phyloP scores from a whole-genome alignment of 2,329 filamentous ascomycete genomes.

The Chaetomium olivaceum region DNA sequence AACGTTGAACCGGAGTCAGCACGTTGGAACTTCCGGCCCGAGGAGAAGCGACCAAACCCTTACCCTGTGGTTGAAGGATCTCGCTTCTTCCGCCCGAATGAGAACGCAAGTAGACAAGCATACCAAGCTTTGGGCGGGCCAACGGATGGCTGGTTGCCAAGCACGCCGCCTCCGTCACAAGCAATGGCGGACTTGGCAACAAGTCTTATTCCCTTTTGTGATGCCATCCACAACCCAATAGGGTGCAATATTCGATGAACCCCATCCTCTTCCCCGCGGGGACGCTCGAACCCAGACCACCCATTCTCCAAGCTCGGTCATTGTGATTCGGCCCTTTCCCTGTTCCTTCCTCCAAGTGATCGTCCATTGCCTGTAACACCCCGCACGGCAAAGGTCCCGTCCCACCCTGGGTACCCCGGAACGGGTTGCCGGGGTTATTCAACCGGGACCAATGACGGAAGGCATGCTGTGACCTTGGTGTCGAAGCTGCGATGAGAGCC shows the following conservation, averaged over 20 bases:
- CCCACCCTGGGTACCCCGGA: conserved; percentile 7
- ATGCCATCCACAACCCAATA: neutral
- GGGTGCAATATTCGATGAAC: neutral
- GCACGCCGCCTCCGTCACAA: conserved; percentile 11
- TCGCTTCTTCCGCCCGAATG: conserved; percentile 1
- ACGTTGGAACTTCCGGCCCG: neutral
- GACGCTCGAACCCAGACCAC: neutral
- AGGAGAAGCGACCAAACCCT: neutral
- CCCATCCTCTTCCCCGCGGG: neutral
- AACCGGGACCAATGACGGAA: conserved; percentile 24
- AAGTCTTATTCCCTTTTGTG: neutral
- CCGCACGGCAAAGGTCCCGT: conserved; percentile 10
- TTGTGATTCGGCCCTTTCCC: conserved; percentile 19
- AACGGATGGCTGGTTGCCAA: conserved; percentile 3
- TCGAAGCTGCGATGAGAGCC: neutral
- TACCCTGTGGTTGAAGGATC: neutral
- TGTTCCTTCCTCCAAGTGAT: neutral
- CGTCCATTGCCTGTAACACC: conserved; percentile 14
- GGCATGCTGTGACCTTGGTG: neutral
- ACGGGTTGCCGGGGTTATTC: conserved; percentile 16
- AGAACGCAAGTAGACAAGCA: neutral
- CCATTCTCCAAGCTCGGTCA: neutral
- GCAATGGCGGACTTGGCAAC: neutral
- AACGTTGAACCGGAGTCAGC: neutral
- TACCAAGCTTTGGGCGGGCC: conserved; percentile 10